Evolutionary conservation across 176 grass and related monocot species (phyloP).

Genomic region (Zoysia japonica): DNA sequence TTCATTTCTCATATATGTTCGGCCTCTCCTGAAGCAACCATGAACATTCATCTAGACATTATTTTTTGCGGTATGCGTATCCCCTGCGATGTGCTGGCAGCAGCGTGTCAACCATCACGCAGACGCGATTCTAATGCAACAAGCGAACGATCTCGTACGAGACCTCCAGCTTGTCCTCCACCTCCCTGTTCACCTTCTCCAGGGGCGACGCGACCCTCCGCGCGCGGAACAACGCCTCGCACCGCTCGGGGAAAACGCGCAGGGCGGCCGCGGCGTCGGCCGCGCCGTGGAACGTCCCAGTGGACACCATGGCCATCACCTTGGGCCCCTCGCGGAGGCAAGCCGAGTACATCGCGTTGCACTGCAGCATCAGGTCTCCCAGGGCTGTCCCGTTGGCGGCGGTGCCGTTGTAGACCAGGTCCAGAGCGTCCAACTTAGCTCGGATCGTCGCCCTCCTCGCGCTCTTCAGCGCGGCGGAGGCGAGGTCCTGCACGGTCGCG

Average conservation of each 20-base stretch:
- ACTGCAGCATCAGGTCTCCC: neutral
- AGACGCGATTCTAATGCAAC: neutral
- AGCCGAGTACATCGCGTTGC: neutral
- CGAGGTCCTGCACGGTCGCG: neutral
- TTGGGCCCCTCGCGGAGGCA: neutral
- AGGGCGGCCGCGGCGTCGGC: neutral
- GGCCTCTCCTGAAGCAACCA: no score
- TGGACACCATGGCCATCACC: neutral
- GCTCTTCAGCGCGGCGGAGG: neutral
- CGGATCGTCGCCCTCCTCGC: neutral
- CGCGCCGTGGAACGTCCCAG: neutral
- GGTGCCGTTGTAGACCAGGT: neutral
- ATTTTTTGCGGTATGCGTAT: no score
- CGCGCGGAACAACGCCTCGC: neutral
- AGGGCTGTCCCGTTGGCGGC: no score
- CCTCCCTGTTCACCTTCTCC: neutral
- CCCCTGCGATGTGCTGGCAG: no score
- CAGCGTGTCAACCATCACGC: neutral
- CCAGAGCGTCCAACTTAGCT: neutral
- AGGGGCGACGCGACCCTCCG: neutral
- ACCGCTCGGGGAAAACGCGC: neutral
- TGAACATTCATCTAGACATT: no score
- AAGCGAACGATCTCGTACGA: constrained; percentile 9
- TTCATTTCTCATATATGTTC: no score
- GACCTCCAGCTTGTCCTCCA: neutral